Evolutionary conservation across 305 asterid species (phyloP).

Genomic region (Fraxinus dipetala): DNA sequence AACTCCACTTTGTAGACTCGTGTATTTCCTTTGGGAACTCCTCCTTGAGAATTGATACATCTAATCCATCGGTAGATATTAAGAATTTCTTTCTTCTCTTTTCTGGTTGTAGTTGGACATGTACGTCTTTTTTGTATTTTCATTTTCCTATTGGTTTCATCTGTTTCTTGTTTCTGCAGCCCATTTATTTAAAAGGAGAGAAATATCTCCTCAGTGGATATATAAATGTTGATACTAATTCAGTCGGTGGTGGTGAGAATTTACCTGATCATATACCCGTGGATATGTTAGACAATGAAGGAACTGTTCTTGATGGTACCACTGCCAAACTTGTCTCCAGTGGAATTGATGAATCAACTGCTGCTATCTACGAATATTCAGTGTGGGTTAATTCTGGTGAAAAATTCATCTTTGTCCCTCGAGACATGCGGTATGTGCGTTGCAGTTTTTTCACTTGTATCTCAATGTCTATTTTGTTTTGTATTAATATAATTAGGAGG

Average conservation of each 20-base stretch:
- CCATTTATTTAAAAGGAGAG: conserved; percentile 77
- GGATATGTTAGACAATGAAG: conserved; percentile 57
- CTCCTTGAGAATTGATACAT: conserved; percentile 61
- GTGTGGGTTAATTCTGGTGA: conserved; percentile 77
- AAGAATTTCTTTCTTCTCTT: background rate
- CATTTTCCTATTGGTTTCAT: conserved; percentile 15
- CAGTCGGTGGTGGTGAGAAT: conserved; percentile 26
- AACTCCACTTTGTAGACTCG: conserved; percentile 74
- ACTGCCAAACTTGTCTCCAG: conserved; percentile 42
- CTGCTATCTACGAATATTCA: conserved; percentile 62
- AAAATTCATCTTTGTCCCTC: conserved; percentile 64
- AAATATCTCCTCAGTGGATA: conserved; percentile 79
- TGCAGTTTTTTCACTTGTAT: conserved; percentile 19
- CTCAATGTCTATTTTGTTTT: conserved; percentile 24
- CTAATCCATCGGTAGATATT: conserved; percentile 55
- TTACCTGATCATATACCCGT: conserved; percentile 59
- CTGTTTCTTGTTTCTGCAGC: conserved; percentile 53
- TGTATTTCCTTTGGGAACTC: conserved; percentile 85
- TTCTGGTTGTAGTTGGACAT: conserved; percentile 1
- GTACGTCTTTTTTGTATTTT: conserved; percentile 11
- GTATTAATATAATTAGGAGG: background rate
- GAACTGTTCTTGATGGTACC: conserved; percentile 51
- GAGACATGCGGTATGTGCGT: conserved; percentile 61
- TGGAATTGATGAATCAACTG: conserved; percentile 44
- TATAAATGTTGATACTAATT: conserved; percentile 50